phyloP scores from a whole-genome alignment of 2,329 filamentous ascomycete species.

The Hymenoscyphus fructigenus region DNA sequence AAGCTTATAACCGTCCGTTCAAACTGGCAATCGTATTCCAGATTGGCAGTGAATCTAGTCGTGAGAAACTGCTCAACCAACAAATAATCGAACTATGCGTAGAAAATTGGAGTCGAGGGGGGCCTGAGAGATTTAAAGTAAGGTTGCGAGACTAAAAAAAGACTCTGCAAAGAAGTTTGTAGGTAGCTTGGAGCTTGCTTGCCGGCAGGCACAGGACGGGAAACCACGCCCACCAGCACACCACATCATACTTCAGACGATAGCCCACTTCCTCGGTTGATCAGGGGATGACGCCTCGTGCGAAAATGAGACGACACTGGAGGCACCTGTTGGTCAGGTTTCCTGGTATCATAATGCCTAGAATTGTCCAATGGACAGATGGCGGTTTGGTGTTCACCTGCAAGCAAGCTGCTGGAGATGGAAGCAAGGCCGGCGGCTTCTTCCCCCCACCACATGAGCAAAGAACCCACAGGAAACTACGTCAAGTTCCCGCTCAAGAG shows the following conservation, averaged over 20 bases:
- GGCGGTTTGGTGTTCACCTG: neutral
- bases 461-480: neutral
- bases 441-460: neutral
- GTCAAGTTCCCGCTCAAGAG: neutral
- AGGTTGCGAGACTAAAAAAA: neutral
- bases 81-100: neutral
- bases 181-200: neutral
- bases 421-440: neutral
- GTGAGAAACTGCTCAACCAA: slow-evolving; percentile 4
- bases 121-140: neutral
- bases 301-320: neutral
- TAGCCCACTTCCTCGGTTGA: neutral
- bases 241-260: neutral
- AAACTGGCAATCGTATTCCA: slow-evolving; percentile 26
- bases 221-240: neutral
- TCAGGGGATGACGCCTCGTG: neutral
- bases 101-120: neutral
- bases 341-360: slow-evolving; percentile 6
- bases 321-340: neutral
- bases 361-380: slow-evolving; percentile 2
- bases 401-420: neutral
- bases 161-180: neutral
- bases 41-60: slow-evolving; percentile 15
- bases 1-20: slow-evolving; percentile 18
- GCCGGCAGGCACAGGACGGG: neutral